phyloP scores from a whole-genome alignment of 2,329 filamentous ascomycete genomes.

The Monosporascus sp. region DNA sequence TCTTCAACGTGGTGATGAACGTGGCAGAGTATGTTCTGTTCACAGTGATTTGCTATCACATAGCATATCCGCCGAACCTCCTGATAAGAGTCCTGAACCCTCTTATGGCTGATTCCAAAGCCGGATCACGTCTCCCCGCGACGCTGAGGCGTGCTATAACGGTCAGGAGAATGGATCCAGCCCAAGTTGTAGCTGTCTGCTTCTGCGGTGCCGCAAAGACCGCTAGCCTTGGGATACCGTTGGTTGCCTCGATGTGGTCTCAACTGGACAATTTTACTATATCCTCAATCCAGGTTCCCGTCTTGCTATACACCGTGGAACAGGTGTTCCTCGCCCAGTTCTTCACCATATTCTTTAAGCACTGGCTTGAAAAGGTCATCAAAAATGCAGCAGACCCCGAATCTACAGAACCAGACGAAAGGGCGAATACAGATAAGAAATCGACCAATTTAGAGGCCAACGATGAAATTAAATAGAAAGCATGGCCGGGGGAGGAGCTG shows the following conservation, averaged over 20 bases:
- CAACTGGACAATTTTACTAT: conserved; percentile 48
- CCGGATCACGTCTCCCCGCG: conserved; percentile 21
- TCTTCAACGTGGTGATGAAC: conserved; percentile 65
- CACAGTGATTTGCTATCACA: conserved; percentile 54
- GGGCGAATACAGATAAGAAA: not conserved
- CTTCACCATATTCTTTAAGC: conserved; percentile 36
- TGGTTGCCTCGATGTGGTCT: conserved; percentile 63
- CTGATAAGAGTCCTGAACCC: conserved; percentile 30
- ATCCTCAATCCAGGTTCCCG: conserved; percentile 57
- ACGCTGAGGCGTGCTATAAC: conserved; percentile 33
- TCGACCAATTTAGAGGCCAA: not conserved
- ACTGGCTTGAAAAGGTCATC: conserved; percentile 32
- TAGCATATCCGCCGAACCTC: conserved; percentile 36
- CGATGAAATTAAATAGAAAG: not conserved
- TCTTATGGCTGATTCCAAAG: conserved; percentile 26
- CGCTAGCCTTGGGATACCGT: conserved; percentile 62
- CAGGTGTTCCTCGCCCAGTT: conserved; percentile 36
- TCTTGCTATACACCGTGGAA: conserved; percentile 57
- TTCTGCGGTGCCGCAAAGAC: conserved; percentile 72
- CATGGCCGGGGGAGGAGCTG: not conserved
- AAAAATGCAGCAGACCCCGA: conserved; percentile 20
- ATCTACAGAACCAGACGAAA: conserved; percentile 9
- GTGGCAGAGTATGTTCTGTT: conserved; percentile 59
- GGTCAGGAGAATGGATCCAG: conserved; percentile 47
- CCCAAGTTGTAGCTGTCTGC: conserved; percentile 64